Percentiles rank a stretch among this genome's conserved stretches.
phyloP scores from a whole-genome alignment of 1,139 yeast genomes.

The Debaryomycetaceae sp. region DNA sequence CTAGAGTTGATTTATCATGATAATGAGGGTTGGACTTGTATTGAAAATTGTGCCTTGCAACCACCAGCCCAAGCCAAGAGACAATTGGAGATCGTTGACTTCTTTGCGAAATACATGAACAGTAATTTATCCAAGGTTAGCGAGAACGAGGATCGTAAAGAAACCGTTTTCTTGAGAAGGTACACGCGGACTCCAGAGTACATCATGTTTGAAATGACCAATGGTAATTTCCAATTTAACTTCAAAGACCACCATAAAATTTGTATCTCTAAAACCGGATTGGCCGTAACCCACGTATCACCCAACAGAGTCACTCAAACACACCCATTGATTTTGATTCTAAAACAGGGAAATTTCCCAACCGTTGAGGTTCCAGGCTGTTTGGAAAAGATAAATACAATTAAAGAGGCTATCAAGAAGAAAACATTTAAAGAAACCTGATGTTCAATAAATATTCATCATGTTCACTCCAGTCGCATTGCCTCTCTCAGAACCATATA shows the following conservation, averaged over 20 bases:
- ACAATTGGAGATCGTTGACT: constrained; percentile 78
- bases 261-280: constrained; percentile 73
- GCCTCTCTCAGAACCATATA: background rate
- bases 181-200: constrained; percentile 74
- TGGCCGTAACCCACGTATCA: constrained; percentile 76
- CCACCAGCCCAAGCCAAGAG: constrained; percentile 63
- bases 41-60: constrained; percentile 53
- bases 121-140: constrained; percentile 76
- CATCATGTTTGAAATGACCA: constrained; percentile 91
- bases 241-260: constrained; percentile 93
- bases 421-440: constrained; percentile 33
- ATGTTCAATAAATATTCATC: background rate
- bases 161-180: constrained; percentile 72
- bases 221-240: constrained; percentile 90
- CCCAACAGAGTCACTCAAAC: constrained; percentile 74
- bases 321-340: constrained; percentile 56
- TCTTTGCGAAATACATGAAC: constrained; percentile 81
- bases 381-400: constrained; percentile 32
- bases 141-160: constrained; percentile 53
- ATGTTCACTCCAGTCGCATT: background rate
- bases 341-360: constrained; percentile 63
- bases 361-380: constrained; percentile 52
- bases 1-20: constrained; percentile 60
- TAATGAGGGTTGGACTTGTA: constrained; percentile 69
- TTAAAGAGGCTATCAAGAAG: constrained; percentile 40